Base-by-base conservation (phyloP, 2,329 filamentous ascomycete species). In the Cladobotryum mycophilum region DNA sequence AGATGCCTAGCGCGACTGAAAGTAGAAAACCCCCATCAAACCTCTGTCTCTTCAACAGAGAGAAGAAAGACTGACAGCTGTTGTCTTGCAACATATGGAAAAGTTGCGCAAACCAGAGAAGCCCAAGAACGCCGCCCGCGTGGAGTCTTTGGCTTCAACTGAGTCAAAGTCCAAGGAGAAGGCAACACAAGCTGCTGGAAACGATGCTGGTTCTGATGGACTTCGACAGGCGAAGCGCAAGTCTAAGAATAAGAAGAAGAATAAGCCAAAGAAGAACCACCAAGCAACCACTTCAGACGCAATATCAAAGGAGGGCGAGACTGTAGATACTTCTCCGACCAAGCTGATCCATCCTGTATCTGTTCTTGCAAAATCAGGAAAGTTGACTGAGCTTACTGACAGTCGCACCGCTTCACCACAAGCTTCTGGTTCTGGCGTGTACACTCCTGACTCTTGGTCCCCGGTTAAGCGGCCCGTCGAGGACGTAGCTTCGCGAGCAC, bases 231-330 rank as follows among this genome's bases (percentile, higher is more conserved):
- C 15, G 43, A 54, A 48, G 41, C 30, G 5, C 49, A 54, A 50
- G 33, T 41, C 48, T 14, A 58, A 54, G 9, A 59, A 53, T 45
- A 64, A 59, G 22, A 55, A 56, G n/a, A 57, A 56, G n/a, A 65
- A 53, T 18, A 43, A 43, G 18, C 37, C 14, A n/a, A 65, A 53
- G 25, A 43, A 48, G 25, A 33, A 13, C 13, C 59, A 56, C 36
- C 49, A 40, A 33, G 33, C 20, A 33, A 36, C 17, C 41, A 3
- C 30, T 14, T 20, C 15, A 18, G 22, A 11, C n/a, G 25, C n/a
- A 6, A n/a, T 41, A 8, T 30, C 33, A 12, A 46, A 43, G 15
- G 47, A 49, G 22, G 22, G 9, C 11, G 38, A 45, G 18, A 36
- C 36, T 20, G 38, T 22, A 45, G 43, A 44, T 20, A 4, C 38